phyloP scores from a whole-genome alignment of 1,139 yeast genomes.

The Scheffersomyces illinoinensis region DNA sequence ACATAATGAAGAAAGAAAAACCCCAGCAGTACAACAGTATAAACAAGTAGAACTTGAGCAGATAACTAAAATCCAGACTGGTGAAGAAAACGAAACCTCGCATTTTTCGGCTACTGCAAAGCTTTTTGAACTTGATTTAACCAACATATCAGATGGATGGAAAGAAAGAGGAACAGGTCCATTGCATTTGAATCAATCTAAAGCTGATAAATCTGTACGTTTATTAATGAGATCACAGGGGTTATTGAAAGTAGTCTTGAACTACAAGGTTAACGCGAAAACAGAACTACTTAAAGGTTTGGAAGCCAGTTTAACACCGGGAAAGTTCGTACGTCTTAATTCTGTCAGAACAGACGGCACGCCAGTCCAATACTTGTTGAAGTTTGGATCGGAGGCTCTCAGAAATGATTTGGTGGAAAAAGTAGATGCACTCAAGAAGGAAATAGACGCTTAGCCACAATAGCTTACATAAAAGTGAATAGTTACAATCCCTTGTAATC shows the following conservation, averaged over 20 bases:
- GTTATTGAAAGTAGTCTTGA: conserved; percentile 76
- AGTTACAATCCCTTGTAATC: neutral
- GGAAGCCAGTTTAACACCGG: conserved; percentile 77
- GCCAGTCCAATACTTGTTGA: conserved; percentile 83
- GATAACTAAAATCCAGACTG: conserved; percentile 65
- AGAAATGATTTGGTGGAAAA: conserved; percentile 60
- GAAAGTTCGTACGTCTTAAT: conserved; percentile 75
- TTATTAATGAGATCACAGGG: conserved; percentile 93
- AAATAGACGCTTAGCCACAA: conserved; percentile 1
- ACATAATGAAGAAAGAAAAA: conserved; percentile 5
- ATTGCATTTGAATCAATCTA: conserved; percentile 71
- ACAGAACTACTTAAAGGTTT: conserved; percentile 74
- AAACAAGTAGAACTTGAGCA: conserved; percentile 53
- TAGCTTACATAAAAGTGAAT: too few species aligned
- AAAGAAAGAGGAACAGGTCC: conserved; percentile 93
- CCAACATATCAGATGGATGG: conserved; percentile 77
- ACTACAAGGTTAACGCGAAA: conserved; percentile 59
- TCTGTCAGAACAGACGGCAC: conserved; percentile 49
- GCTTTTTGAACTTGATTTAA: conserved; percentile 71
- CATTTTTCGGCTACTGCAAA: conserved; percentile 74
- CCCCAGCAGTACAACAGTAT: conserved; percentile 34
- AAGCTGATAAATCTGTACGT: conserved; percentile 40
- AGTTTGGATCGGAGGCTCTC: conserved; percentile 62
- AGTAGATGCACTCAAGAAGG: conserved; percentile 40
- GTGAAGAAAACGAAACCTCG: conserved; percentile 84